phyloP scores from a whole-genome alignment of 805 yeast species.

The Zygosaccharomyces bailii region DNA sequence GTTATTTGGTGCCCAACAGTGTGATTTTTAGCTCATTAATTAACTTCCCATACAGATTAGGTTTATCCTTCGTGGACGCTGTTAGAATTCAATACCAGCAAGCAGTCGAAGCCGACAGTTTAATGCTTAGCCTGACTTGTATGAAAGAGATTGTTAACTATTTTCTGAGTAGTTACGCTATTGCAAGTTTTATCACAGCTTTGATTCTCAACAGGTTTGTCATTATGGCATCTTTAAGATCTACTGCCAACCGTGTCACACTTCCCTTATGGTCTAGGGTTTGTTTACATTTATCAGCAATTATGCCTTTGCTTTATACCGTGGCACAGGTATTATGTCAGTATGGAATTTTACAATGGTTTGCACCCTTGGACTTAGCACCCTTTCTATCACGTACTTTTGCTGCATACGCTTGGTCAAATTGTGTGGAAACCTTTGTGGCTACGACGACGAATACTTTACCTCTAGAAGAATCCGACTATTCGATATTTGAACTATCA shows the following conservation, averaged over 20 bases:
- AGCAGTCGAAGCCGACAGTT: constrained; percentile 9
- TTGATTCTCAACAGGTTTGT: constrained; percentile 54
- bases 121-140: constrained; percentile 10
- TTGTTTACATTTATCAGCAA: constrained; percentile 32
- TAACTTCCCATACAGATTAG: constrained; percentile 24
- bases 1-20: constrained; percentile 19
- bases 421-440: constrained; percentile 48
- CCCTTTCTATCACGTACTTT: constrained; percentile 15
- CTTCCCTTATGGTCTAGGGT: constrained; percentile 32
- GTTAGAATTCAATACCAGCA: constrained; percentile 26
- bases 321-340: constrained; percentile 16
- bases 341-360: constrained; percentile 8
- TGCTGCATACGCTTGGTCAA: constrained; percentile 40
- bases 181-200: constrained; percentile 56
- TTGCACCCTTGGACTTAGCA: constrained; percentile 52
- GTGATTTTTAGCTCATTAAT: constrained; percentile 16
- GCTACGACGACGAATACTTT: constrained; percentile 44
- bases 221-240: constrained; percentile 53
- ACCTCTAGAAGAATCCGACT: constrained; percentile 30
- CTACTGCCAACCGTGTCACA: constrained; percentile 28
- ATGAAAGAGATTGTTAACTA: constrained; percentile 35
- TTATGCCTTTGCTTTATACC: constrained; percentile 17
- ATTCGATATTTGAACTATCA: constrained; percentile 31
- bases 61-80: constrained; percentile 22
- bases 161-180: constrained; percentile 48